These are phyloP conservation scores for Pisolithus thermaeus DNA, from an alignment of 1,284 basidiomycete species.

Conservation along the genomic window DNA sequence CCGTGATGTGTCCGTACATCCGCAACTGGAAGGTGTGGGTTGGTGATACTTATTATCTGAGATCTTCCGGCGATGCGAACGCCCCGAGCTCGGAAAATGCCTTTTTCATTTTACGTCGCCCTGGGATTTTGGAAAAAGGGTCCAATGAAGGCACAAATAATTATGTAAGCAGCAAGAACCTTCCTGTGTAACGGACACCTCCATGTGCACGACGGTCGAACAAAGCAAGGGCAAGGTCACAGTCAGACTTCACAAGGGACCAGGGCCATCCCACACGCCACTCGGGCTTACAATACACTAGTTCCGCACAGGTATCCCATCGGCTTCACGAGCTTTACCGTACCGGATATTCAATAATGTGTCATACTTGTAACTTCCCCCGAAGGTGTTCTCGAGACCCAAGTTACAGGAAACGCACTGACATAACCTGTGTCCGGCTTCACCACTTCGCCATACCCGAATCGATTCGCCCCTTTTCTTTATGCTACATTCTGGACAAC, in stretches of 20 bases:
- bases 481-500: background rate
- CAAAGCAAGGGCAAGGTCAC: background rate
- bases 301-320: background rate
- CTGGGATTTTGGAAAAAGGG: background rate
- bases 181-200: background rate
- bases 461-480: constrained; percentile 3
- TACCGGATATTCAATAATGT: constrained; percentile 1
- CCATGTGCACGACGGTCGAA: background rate
- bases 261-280: background rate
- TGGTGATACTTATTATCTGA: constrained; percentile 19
- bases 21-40: background rate
- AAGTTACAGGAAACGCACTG: background rate
- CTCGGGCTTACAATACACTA: background rate
- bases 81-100: constrained; percentile 28
- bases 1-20: background rate
- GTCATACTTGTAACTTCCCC: background rate
- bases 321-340: background rate
- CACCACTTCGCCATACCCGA: constrained; percentile 15
- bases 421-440: constrained; percentile 11
- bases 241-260: background rate
- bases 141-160: background rate
- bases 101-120: constrained; percentile 10
- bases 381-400: background rate
- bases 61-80: constrained; percentile 28
- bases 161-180: background rate